Evolutionary conservation across 2,329 filamentous ascomycete species (phyloP).

Genomic region (Fusarium sp.): DNA sequence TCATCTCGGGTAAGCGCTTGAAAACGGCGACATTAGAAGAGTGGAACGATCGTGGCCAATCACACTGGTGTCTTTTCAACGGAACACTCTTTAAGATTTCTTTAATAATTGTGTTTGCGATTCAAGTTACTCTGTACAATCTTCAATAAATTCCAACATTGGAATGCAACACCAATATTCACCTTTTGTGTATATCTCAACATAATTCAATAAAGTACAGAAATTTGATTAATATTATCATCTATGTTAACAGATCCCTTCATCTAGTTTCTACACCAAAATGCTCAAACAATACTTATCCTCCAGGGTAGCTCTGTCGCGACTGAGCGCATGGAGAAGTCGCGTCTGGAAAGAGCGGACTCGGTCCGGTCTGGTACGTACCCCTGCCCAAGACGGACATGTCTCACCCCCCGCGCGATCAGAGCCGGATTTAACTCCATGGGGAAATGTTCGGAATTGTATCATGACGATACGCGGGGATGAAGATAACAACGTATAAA

Average conservation of each 20-base stretch:
- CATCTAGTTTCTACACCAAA: background rate
- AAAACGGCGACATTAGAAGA: no score
- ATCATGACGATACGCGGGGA: background rate
- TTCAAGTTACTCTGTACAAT: no score
- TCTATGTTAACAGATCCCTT: accelerated
- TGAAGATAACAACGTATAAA: background rate
- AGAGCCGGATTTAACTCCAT: slow-evolving; percentile 17
- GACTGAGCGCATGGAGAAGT: background rate
- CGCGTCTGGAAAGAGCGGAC: background rate
- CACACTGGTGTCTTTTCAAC: no score
- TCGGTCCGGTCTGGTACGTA: background rate
- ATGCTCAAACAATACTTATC: accelerated
- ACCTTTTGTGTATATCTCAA: background rate
- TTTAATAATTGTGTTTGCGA: no score
- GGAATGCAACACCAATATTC: accelerated
- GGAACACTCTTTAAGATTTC: no score
- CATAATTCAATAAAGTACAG: accelerated
- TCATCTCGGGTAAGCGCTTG: accelerated
- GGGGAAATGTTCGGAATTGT: slow-evolving; percentile 37
- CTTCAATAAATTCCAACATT: no score
- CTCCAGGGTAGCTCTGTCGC: background rate
- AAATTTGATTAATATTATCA: accelerated
- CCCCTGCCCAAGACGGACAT: background rate
- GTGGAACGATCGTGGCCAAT: no score
- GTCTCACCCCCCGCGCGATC: slow-evolving; percentile 17